Percentiles rank a stretch among this genome's conserved stretches.
phyloP scores from a whole-genome alignment of 345 rosid genomes.

The Hypericum androsaemum region DNA sequence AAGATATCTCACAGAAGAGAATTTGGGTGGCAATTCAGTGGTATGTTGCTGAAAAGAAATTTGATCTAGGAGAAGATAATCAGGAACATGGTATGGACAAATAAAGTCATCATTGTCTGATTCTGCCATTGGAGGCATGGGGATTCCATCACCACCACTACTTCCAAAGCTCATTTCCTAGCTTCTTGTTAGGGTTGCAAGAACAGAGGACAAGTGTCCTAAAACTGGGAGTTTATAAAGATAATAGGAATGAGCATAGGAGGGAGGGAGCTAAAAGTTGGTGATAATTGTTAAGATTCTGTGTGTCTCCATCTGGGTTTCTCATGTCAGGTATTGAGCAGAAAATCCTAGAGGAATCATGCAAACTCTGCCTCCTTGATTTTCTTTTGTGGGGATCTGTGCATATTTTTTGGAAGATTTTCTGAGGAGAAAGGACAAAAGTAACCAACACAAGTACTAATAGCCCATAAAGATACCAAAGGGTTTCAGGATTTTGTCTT shows the following conservation, averaged over 20 bases:
- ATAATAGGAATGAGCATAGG: too few species aligned
- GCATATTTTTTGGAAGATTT: conserved; percentile 28
- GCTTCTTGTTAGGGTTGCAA: too few species aligned
- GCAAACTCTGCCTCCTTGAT: conserved; percentile 29
- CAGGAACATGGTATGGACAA: conserved; percentile 18
- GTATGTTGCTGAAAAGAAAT: conserved; percentile 14
- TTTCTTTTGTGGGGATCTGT: conserved; percentile 45
- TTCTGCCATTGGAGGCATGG: conserved; percentile 6
- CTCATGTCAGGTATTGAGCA: conserved; percentile 29
- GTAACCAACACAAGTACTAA: conserved; percentile 17
- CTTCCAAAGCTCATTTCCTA: conserved; percentile 18
- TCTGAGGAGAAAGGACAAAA: conserved; percentile 14
- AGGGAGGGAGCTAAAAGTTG: background rate
- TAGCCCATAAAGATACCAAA: conserved; percentile 25
- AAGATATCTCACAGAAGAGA: conserved; percentile 16
- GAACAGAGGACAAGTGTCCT: background rate
- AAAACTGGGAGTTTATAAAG: conserved; percentile 20
- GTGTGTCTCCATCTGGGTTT: conserved; percentile 8
- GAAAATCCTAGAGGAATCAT: conserved; percentile 32
- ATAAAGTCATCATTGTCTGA: conserved; percentile 21
- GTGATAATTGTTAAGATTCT: conserved; percentile 29
- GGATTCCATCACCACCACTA: background rate
- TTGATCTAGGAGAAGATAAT: conserved; percentile 15
- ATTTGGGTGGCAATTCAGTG: conserved; percentile 13
- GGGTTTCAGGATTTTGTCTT: conserved; percentile 26